These are phyloP conservation scores for Pseudogymnoascus sp. DNA, from an alignment of 2,329 filamentous ascomycete genomes.

Conservation along the genomic window DNA sequence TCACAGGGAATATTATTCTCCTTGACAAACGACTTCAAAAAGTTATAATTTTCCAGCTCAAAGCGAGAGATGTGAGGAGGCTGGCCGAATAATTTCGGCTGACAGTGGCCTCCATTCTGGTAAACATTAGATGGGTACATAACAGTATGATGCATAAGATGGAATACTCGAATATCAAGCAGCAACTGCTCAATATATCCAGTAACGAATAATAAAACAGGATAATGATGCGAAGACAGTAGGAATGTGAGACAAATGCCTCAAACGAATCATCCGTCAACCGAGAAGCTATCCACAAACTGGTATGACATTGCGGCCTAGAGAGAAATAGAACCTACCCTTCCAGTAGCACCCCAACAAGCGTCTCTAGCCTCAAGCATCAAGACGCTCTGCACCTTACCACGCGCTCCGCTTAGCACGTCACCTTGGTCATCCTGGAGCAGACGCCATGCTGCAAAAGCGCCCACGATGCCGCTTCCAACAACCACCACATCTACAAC, in stretches of 20 bases:
- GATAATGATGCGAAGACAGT: constrained; percentile 1
- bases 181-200: neutral
- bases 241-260: neutral
- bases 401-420: neutral
- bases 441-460: constrained; percentile 61
- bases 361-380: constrained; percentile 73
- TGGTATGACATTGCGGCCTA: neutral
- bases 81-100: constrained; percentile 59
- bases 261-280: neutral
- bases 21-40: constrained; percentile 51
- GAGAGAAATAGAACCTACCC: constrained; percentile 44
- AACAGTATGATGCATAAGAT: neutral
- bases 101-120: constrained; percentile 67
- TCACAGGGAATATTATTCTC: constrained; percentile 59
- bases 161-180: neutral
- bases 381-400: constrained; percentile 44
- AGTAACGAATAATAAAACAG: neutral
- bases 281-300: neutral
- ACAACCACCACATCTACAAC: constrained; percentile 63
- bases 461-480: constrained; percentile 70
- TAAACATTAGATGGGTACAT: neutral
- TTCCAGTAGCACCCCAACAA: constrained; percentile 77
- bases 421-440: constrained; percentile 37
- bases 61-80: constrained; percentile 59
- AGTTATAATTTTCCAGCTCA: constrained; percentile 61